Percentiles rank a stretch among this genome's conserved stretches.
Conservation (phyloP, 768 basidiomycete species). For the Suillus cothurnatus region DNA sequence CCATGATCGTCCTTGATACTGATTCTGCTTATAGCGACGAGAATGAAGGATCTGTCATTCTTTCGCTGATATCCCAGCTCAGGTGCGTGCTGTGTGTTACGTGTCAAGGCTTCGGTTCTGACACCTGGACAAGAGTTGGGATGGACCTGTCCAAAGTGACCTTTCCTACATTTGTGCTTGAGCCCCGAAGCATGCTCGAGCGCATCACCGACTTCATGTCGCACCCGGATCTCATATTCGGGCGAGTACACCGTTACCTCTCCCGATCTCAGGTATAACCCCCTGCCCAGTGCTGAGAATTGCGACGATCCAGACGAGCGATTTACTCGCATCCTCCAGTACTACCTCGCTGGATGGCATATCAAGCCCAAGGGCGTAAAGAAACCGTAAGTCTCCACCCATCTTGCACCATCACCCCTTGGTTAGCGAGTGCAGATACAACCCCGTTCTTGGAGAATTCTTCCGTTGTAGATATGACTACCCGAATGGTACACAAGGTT, state of each 20-base stretch:
- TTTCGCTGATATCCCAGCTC: slow-evolving; percentile 86
- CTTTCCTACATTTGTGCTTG: slow-evolving; percentile 93
- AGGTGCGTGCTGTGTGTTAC: slow-evolving; percentile 46
- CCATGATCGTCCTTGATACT: slow-evolving; percentile 36
- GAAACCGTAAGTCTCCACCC: slow-evolving; percentile 75
- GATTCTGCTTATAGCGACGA: slow-evolving; percentile 69
- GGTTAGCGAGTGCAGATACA: slow-evolving; percentile 62
- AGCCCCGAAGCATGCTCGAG: slow-evolving; percentile 96
- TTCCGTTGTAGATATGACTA: slow-evolving; percentile 97
- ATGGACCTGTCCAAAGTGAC: slow-evolving; percentile 97
- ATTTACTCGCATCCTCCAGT: slow-evolving; percentile 88
- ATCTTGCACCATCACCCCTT: slow-evolving; percentile 11
- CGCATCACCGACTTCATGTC: slow-evolving; percentile 99
- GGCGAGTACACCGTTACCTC: slow-evolving; percentile 51
- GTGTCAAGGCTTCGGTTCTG: slow-evolving; percentile 2
- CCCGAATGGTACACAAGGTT: slow-evolving; percentile 87
- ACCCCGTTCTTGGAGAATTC: slow-evolving; percentile 96
- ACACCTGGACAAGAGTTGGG: slow-evolving; percentile 63
- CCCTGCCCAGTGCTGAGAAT: slow-evolving; percentile 66
- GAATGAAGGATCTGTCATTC: slow-evolving; percentile 89
- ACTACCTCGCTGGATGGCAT: slow-evolving; percentile 99
- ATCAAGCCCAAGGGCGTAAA: slow-evolving; percentile 99
- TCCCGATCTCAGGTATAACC: slow-evolving; percentile 5
- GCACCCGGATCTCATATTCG: slow-evolving; percentile 96
- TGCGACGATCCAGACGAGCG: slow-evolving; percentile 84